phyloP scores from a whole-genome alignment of 2,329 filamentous ascomycete genomes.

The Tolypocladium inflatum region DNA sequence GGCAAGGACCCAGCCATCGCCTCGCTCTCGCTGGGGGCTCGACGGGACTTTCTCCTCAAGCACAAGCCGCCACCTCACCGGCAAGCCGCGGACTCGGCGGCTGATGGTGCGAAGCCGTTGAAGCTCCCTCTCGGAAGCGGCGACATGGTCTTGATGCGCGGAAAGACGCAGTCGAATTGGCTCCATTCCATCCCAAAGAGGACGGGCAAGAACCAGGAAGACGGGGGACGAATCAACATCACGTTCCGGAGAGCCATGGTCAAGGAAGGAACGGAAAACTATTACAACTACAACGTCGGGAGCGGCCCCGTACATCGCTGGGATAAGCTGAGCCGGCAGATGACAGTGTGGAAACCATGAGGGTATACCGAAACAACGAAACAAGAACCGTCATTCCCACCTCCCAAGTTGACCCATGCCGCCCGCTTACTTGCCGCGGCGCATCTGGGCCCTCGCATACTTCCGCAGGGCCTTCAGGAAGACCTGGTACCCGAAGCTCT shows the following conservation, averaged over 20 bases:
- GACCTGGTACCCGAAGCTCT: constrained; percentile 85
- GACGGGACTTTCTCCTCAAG: constrained; percentile 69
- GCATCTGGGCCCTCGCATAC: constrained; percentile 81
- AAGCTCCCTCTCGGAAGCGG: constrained; percentile 52
- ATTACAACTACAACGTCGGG: constrained; percentile 77
- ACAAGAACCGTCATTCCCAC: background rate
- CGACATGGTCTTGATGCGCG: constrained; percentile 74
- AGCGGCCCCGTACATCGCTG: constrained; percentile 59
- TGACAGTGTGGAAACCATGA: constrained; percentile 28
- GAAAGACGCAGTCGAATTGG: constrained; percentile 67
- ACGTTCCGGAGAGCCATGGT: constrained; percentile 66
- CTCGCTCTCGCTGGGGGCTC: constrained; percentile 63
- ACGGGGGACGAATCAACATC: constrained; percentile 63
- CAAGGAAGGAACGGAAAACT: constrained; percentile 68
- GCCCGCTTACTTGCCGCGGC: constrained; percentile 54
- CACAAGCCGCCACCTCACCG: constrained; percentile 50
- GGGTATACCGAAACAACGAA: constrained; percentile 8
- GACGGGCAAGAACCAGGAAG: constrained; percentile 51
- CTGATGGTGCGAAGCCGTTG: constrained; percentile 26
- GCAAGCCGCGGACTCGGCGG: constrained; percentile 14
- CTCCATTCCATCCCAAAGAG: constrained; percentile 71
- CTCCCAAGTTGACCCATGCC: background rate
- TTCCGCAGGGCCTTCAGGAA: constrained; percentile 79
- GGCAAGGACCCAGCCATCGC: constrained; percentile 62
- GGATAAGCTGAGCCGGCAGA: constrained; percentile 45